Percentiles rank a stretch among this genome's conserved stretches.
Conservation (phyloP, 169 alveolate genomes). For the Plasmodium berghei region DNA sequence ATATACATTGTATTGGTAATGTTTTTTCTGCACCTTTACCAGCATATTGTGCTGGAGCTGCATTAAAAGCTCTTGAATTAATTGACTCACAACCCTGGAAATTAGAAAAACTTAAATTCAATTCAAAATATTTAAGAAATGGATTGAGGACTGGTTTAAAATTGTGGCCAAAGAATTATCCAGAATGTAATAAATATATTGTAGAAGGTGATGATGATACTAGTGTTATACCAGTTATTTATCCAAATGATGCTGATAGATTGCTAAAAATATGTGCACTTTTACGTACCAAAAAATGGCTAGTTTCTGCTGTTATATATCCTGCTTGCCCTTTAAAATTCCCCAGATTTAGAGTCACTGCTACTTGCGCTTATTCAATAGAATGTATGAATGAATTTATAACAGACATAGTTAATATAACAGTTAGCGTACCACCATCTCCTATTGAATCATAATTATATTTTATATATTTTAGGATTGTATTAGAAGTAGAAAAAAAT, state of each 20-base stretch:
- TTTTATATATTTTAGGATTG: background rate
- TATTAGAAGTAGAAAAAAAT: background rate
- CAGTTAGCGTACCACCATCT: constrained; percentile 80
- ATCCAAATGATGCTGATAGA: constrained; percentile 84
- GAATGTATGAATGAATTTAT: constrained; percentile 83
- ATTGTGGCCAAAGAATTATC: constrained; percentile 85
- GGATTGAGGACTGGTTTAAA: constrained; percentile 81
- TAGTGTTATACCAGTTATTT: constrained; percentile 84
- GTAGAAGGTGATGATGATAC: constrained; percentile 84
- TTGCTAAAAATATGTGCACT: constrained; percentile 76
- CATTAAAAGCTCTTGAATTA: constrained; percentile 83
- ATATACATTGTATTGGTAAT: constrained; percentile 84
- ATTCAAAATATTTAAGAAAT: constrained; percentile 78
- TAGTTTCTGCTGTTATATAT: constrained; percentile 82
- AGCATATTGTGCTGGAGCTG: constrained; percentile 88
- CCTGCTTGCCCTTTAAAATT: constrained; percentile 86
- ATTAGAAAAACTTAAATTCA: constrained; percentile 77
- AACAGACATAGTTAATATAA: constrained; percentile 78
- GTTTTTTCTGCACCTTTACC: constrained; percentile 88
- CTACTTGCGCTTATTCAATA: constrained; percentile 80
- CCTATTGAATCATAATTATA: constrained; percentile 12
- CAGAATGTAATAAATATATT: constrained; percentile 78
- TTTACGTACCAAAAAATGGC: constrained; percentile 75
- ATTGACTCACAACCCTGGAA: constrained; percentile 83
- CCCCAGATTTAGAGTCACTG: constrained; percentile 86